A percentile compares a stretch with the other conserved stretches of the same genome.
phyloP scores from a whole-genome alignment of 345 rosid species.

The Litchi chinensis region DNA sequence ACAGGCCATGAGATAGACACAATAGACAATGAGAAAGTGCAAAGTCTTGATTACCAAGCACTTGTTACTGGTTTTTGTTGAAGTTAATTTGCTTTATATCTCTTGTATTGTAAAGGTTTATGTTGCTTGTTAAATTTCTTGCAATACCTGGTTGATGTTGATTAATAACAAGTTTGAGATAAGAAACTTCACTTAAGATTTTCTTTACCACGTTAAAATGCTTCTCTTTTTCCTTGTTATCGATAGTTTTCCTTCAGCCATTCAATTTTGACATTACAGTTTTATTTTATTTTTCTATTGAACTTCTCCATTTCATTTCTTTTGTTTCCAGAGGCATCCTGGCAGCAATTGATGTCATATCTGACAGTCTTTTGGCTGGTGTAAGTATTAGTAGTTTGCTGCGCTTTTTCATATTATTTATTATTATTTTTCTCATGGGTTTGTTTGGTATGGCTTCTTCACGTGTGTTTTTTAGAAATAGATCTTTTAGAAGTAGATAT shows the following conservation, averaged over 20 bases:
- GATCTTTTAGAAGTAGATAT: too few species aligned
- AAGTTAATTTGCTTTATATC: neutral
- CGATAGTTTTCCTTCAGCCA: neutral
- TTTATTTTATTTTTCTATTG: neutral
- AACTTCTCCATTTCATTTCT: conserved; percentile 2
- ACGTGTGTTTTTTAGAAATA: too few species aligned
- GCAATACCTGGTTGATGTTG: neutral
- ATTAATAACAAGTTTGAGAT: neutral
- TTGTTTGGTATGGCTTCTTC: too few species aligned
- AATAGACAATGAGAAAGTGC: neutral
- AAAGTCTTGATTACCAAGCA: neutral
- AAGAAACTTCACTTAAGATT: neutral
- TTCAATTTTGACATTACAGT: neutral
- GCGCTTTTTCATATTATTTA: neutral
- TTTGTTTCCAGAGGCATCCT: conserved; percentile 78
- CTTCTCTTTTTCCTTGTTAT: neutral
- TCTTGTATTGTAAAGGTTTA: neutral
- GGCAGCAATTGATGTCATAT: conserved; percentile 86
- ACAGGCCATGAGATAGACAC: neutral
- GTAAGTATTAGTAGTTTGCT: conserved; percentile 41
- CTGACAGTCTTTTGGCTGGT: conserved; percentile 73
- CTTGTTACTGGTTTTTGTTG: neutral
- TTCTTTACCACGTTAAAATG: neutral
- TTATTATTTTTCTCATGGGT: neutral
- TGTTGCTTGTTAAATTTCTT: neutral